Evolutionary conservation across 176 grass and related monocot genomes (phyloP).

Genomic region (Saccharum officinarum): DNA sequence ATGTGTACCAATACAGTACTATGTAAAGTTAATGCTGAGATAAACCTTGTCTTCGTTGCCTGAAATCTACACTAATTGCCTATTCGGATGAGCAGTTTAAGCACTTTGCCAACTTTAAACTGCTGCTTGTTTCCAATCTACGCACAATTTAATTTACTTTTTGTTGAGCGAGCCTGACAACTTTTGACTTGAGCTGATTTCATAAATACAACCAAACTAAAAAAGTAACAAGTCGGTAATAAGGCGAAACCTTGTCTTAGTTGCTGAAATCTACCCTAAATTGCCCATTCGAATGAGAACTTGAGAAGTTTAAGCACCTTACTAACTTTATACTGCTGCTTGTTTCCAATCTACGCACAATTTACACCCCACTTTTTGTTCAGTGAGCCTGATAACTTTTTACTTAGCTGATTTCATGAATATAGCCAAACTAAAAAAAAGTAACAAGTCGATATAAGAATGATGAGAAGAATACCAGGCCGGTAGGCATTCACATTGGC

Average conservation of each 20-base stretch:
- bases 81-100: neutral
- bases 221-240: neutral
- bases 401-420: too few relatives aligned
- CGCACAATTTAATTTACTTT: neutral
- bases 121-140: neutral
- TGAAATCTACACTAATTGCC: neutral
- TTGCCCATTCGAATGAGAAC: too few relatives aligned
- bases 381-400: too few relatives aligned
- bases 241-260: too few relatives aligned
- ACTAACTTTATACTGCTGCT: too few relatives aligned
- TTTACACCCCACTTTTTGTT: too few relatives aligned
- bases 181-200: neutral
- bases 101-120: neutral
- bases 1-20: neutral
- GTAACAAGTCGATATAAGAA: too few relatives aligned
- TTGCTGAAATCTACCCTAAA: too few relatives aligned
- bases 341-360: too few relatives aligned
- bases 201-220: neutral
- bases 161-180: neutral
- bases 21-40: neutral
- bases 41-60: neutral
- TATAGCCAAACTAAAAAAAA: too few relatives aligned
- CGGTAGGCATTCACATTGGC: slow-evolving; percentile 89
- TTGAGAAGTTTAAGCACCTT: too few relatives aligned
- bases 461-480: slow-evolving; percentile 49